These are phyloP conservation scores for Rubus idaeus DNA, from an alignment of 306 rosid species.

Conservation along the genomic window DNA sequence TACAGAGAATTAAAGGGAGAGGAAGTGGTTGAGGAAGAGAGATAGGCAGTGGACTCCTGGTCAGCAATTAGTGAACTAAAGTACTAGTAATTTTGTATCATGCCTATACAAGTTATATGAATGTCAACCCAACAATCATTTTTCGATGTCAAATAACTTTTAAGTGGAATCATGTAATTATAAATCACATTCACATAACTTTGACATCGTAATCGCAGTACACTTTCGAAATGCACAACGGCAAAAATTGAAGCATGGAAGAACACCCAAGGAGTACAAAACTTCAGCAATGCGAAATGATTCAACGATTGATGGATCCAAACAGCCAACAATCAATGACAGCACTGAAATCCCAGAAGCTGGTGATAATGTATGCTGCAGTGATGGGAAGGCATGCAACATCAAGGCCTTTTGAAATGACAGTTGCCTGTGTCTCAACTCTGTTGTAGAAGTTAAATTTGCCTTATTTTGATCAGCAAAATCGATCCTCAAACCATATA, in stretches of 20 bases:
- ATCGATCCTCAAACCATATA: constrained; percentile 79
- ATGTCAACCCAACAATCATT: not conserved
- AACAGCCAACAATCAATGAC: constrained; percentile 2
- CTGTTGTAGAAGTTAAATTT: not conserved
- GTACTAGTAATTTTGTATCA: not conserved
- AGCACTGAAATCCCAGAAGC: constrained; percentile 8
- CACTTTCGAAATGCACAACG: not conserved
- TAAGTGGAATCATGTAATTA: not conserved
- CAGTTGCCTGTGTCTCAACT: not conserved
- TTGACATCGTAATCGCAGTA: constrained; percentile 6
- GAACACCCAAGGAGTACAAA: constrained; percentile 10
- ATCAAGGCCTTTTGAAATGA: not conserved
- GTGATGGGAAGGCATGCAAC: not conserved
- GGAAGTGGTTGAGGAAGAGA: not conserved
- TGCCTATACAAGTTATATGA: constrained; percentile 5
- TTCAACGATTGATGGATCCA: not conserved
- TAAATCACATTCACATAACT: constrained; percentile 3
- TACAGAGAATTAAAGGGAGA: no score
- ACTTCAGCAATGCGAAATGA: constrained; percentile 5
- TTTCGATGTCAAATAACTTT: not conserved
- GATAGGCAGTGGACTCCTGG: not conserved
- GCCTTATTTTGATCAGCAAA: constrained; percentile 26
- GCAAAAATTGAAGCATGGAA: constrained; percentile 7
- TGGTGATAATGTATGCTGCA: not conserved
- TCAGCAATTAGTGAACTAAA: not conserved